Conservation (phyloP, 495 filamentous ascomycete genomes). For the Daldinia grandis region DNA sequence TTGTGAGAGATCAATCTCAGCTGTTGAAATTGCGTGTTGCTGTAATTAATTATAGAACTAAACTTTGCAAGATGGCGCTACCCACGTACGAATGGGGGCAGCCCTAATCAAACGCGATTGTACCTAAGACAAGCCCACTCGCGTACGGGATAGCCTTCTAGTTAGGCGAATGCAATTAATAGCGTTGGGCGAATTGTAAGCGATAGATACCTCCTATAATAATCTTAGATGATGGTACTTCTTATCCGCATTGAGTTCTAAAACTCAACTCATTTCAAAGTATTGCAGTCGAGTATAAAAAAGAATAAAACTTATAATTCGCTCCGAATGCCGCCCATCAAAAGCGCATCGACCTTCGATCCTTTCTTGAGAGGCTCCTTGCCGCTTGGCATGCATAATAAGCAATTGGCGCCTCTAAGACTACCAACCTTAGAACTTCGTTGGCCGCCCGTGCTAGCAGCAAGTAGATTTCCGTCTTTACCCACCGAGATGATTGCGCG, state of each 20-base stretch:
- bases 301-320: constrained; percentile 13
- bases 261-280: neutral
- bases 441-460: constrained; percentile 87
- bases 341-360: constrained; percentile 53
- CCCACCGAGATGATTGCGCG: constrained; percentile 72
- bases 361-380: constrained; percentile 54
- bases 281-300: neutral
- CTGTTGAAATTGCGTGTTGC: neutral
- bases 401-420: constrained; percentile 83
- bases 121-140: constrained; percentile 3
- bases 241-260: neutral
- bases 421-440: constrained; percentile 90
- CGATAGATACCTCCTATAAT: neutral
- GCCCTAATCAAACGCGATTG: constrained; percentile 22
- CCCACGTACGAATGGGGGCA: neutral
- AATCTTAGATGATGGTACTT: neutral
- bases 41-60: constrained; percentile 14
- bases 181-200: neutral
- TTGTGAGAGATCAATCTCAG: neutral
- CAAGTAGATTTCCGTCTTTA: constrained; percentile 69
- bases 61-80: constrained; percentile 2
- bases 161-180: neutral
- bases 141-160: neutral
- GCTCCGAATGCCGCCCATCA: constrained; percentile 52
- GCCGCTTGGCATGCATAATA: constrained; percentile 75